Percentiles rank a stretch among this genome's conserved stretches.
Conservation (phyloP, 2,329 filamentous ascomycete genomes). For the Exophiala spinifera region DNA sequence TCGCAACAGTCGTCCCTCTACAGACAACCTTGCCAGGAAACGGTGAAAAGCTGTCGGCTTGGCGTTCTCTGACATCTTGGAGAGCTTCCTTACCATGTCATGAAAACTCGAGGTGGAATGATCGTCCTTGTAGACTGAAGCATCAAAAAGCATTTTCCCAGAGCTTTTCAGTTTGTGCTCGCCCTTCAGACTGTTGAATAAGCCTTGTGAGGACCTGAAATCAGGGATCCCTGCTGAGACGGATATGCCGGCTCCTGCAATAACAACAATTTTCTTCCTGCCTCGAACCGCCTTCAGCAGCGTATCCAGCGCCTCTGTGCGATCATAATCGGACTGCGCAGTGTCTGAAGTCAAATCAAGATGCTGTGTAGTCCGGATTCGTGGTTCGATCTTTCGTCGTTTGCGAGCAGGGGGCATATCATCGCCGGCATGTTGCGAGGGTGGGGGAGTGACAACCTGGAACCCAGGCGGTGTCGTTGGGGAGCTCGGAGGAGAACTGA, state of each 20-base stretch:
- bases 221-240: conserved; percentile 96
- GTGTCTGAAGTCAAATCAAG: conserved; percentile 60
- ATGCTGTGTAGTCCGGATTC: conserved; percentile 74
- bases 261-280: conserved; percentile 94
- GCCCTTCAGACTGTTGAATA: conserved; percentile 80
- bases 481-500: conserved; percentile 43
- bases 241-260: conserved; percentile 94
- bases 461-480: conserved; percentile 38
- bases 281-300: conserved; percentile 73
- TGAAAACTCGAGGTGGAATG: conserved; percentile 87
- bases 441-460: conserved; percentile 42
- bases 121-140: conserved; percentile 93
- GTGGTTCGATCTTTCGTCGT: conserved; percentile 62
- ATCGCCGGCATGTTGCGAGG: conserved; percentile 50
- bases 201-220: conserved; percentile 85
- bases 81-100: conserved; percentile 89
- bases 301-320: conserved; percentile 63
- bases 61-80: conserved; percentile 71
- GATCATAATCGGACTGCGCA: conserved; percentile 41
- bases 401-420: conserved; percentile 73
- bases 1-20: conserved; percentile 80
- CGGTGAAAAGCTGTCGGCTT: conserved; percentile 88
- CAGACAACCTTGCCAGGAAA: conserved; percentile 81
- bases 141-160: conserved; percentile 94
- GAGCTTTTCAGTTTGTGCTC: conserved; percentile 91